Base-by-base conservation (phyloP, 2,329 filamentous ascomycete species). In the Sporothrix pallida region DNA sequence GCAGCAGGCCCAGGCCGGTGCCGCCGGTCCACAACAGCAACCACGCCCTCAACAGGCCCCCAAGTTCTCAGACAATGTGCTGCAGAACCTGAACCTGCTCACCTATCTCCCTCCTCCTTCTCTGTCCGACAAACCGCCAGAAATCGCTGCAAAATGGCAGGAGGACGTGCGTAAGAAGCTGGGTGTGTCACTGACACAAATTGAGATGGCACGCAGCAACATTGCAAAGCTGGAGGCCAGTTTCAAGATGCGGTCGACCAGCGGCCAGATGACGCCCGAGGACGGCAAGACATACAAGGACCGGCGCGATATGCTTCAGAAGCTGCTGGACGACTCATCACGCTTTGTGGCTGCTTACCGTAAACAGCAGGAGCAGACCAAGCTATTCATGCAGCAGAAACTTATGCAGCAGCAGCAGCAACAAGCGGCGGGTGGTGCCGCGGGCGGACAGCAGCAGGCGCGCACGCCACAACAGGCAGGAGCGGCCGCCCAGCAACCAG, bases 141-240 rank as follows among this genome's bases (percentile, higher is more conserved):
- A 86, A n/a, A 81, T 83, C 4, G 81, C 82, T 1, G 75, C 78
- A 0, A 86, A 86, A 75, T 88, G 86, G 85, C 78, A 85, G 1
- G 81, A 84, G 8, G 84, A 87, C 1, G 80, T 84, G 46, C 87
- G 84, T 76, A 80, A 82, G 0, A 83, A 82, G 72, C 88, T 89
- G 74, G 81, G 82, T 0, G 81, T 84, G 54, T 86, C 85, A 0
- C 78, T 89, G 6, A 80, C 84, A 75, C 82, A 83, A 1, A 88
- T 89, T 82, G 87, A 89, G 52, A 80, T 76, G 10, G 81, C 82
- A 2, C 83, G 84, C 12, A 78, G 76, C n/a, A 81, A 83, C 65
- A 78, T 87, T 3, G 79, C 79, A 2, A 79, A 79, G 69, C 79
- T 87, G 71, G 86, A 88, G 12, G 80, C 80, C 63, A 75, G 81